These are phyloP conservation scores for Soucietia sequanensis DNA, from an alignment of 805 yeast species.

Conservation along the genomic window DNA sequence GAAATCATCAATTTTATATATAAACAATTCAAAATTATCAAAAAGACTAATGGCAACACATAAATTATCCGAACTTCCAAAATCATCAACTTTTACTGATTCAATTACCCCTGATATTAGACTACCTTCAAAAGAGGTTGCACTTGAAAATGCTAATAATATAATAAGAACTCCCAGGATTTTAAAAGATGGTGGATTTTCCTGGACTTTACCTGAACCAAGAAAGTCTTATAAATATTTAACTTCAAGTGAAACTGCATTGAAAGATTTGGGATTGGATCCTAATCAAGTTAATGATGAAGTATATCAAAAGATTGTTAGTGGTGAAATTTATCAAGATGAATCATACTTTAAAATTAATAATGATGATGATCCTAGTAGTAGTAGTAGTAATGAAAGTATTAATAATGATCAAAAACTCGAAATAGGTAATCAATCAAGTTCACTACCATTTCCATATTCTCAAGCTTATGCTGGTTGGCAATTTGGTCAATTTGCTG, in stretches of 20 bases:
- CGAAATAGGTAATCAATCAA: background rate
- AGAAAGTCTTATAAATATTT: slow-evolving; percentile 54
- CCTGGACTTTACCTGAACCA: slow-evolving; percentile 69
- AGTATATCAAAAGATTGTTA: slow-evolving; percentile 51
- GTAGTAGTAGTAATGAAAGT: slow-evolving; percentile 14
- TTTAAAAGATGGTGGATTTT: slow-evolving; percentile 59
- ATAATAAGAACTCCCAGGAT: slow-evolving; percentile 37
- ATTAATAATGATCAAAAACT: slow-evolving; percentile 26
- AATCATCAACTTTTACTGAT: slow-evolving; percentile 26
- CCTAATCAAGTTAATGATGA: slow-evolving; percentile 37
- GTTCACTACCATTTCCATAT: slow-evolving; percentile 61
- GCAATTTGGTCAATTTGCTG: slow-evolving; percentile 96
- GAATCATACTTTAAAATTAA: background rate
- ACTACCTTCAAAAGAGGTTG: slow-evolving; percentile 24
- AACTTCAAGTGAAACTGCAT: slow-evolving; percentile 57
- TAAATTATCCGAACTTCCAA: slow-evolving; percentile 27
- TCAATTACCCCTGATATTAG: slow-evolving; percentile 27
- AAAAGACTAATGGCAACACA: slow-evolving; percentile 2
- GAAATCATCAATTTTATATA: too few species aligned
- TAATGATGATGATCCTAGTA: background rate
- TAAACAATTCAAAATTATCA: too few species aligned
- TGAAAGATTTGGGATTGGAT: slow-evolving; percentile 59
- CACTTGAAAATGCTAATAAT: slow-evolving; percentile 26
- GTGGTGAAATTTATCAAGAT: slow-evolving; percentile 50
- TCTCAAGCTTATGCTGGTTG: slow-evolving; percentile 94